Base-by-base conservation (phyloP, 768 basidiomycete species). In the Clitopilus hobsonii region DNA sequence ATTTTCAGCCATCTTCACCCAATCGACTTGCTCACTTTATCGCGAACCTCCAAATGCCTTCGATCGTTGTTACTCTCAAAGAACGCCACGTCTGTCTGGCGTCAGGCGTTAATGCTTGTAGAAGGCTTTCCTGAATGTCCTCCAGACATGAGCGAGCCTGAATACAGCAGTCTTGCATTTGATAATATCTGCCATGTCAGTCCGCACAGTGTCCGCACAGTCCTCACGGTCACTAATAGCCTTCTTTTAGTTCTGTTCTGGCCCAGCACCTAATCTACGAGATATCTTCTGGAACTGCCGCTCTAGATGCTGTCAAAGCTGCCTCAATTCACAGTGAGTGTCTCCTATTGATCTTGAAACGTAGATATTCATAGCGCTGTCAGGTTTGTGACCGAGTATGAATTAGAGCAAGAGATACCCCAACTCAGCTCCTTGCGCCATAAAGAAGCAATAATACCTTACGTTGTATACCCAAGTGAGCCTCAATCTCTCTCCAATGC, bases 91-190 rank as follows among this genome's bases (percentile, higher is more conserved):
- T 72, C 61, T 61, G 71, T 77, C n/a, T 77, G 75, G 76, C 64
- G 58, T 38, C 56, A 62, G 8, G 61, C 68, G 8, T 65, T 77
- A n/a, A 56, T 49, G 10, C 68, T 68, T 47, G 61, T 75, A 7
- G 52, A 60, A 26, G 70, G 66, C 14, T 62, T 79, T 5, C 81
- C 80, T 1, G 53, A 65, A 6, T 76, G 76, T 53, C 81, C 79
- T 0, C 45, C 53, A 2, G 79, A 81, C 60, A 60, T 81, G 52
- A 68, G 61, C 16, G 79, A 82, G 56, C 70, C 69, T 0, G 69
- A 76, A 53, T 81, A 75, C 55, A 70, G 74, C 7, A 71, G 69
- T 55, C 71, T 82, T n/a, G 69, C 67, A 8, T 81, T 81, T 54
- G 71, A 72, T 55, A 55, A 70, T 28, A 63, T 71, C 61, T 78